Conservation (phyloP, 805 yeast genomes). For the Starmerella lactis-condensi region DNA sequence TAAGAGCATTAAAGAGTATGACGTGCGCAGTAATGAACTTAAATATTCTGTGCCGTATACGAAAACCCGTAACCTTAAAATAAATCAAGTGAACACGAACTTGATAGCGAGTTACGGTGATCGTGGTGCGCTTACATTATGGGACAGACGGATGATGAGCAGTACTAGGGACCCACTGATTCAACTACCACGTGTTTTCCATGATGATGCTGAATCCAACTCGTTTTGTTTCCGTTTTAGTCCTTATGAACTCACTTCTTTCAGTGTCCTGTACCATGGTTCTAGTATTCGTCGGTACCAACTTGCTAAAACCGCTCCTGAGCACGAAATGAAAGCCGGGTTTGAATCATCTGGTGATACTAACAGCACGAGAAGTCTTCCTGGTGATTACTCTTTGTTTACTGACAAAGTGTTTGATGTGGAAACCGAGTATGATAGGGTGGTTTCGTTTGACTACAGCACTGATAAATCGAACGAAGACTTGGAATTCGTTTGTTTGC, state of each 20-base stretch:
- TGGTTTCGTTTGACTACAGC: conserved; percentile 71
- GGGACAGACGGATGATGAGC: conserved; percentile 23
- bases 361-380: too few species aligned
- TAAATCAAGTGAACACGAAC: conserved; percentile 50
- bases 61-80: conserved; percentile 45
- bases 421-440: conserved; percentile 59
- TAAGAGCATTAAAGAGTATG: conserved; percentile 61
- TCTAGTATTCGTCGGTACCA: conserved; percentile 16
- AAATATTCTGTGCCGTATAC: conserved; percentile 41
- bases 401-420: conserved; percentile 61
- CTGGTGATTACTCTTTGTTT: conserved; percentile 38
- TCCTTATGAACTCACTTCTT: conserved; percentile 45
- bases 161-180: conserved; percentile 13
- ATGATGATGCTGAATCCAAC: conserved; percentile 10
- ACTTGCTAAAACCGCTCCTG: not conserved
- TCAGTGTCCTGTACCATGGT: conserved; percentile 64
- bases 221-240: conserved; percentile 25
- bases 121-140: conserved; percentile 66
- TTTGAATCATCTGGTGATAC: too few species aligned
- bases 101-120: conserved; percentile 62
- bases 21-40: conserved; percentile 30
- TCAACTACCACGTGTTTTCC: conserved; percentile 16
- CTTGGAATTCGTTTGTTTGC: conserved; percentile 62
- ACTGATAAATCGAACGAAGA: conserved; percentile 33
- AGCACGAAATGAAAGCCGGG: too few species aligned